Base-by-base conservation (phyloP, 495 filamentous ascomycete species). In the Xylona heveae region DNA sequence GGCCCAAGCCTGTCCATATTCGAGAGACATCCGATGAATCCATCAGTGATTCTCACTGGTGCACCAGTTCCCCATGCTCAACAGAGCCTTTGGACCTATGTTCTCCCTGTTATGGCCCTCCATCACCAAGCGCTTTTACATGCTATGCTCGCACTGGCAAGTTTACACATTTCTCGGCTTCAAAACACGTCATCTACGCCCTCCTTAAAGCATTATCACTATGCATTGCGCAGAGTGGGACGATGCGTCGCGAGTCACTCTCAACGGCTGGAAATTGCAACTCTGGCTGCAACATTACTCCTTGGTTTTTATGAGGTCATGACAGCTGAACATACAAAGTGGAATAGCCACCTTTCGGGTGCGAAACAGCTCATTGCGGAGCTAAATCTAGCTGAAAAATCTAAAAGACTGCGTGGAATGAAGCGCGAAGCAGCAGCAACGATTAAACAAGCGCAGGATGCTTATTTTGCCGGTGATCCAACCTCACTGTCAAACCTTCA, bases 271-370 rank as follows among this genome's bases (percentile, higher is more conserved):
- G 69, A 81, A 37, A 61, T 80, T 7, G 71, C 78, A 0, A 94
- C 85, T 0, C 57, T 97, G 10, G 83, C 85, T 8, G 82, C 88
- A 10, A 78, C 80, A 1, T 55, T 92, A n/a, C 54, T 94, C 12
- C 64, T 97, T 15, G 80, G 74, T 1, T 97, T 78, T 44, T 97
- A 92, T 45, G 88, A 95, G 48, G 79, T 92, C 14, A 83, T 84
- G 66, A 75, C 77, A 27, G 88, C 83, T 10, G 88, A 97, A 42
- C 88, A 94, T 44, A 67, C 76, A 31, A 92, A 92, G 50, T 97
- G 88, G 88, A 83, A 78, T 42, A 84, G 70, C 34, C 88, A 97
- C 46, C 59, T 95, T 38, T 66, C 74, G 23, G 88, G 88, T 6
- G 75, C 84, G 8, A 71, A 74, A 28, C 73, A 85, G 34, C 61